Percentiles rank a stretch among this genome's conserved stretches.
phyloP scores from a whole-genome alignment of 176 grass and related monocot genomes.

The Oryza brachyantha region DNA sequence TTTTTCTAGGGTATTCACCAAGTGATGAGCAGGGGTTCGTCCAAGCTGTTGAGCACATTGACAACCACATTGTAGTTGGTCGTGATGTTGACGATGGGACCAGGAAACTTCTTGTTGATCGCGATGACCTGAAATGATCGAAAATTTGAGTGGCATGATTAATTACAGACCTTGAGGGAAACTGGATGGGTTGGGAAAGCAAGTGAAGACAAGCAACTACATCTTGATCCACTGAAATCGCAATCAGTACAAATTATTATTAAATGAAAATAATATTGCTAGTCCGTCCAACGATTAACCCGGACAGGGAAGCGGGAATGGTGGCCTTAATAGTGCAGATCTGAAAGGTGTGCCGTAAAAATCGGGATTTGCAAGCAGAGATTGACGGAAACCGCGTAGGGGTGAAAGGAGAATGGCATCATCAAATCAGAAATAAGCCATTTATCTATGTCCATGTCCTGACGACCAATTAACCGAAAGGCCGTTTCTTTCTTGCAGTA shows the following conservation, averaged over 20 bases:
- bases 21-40: constrained; percentile 79
- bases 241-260: too few species aligned
- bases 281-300: too few species aligned
- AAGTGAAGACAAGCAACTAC: too few species aligned
- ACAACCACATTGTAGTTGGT: constrained; percentile 83
- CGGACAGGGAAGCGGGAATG: too few species aligned
- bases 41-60: constrained; percentile 90
- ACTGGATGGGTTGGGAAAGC: background rate
- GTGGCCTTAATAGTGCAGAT: too few species aligned
- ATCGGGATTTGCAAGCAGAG: background rate
- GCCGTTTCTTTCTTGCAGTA: too few species aligned
- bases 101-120: constrained; percentile 80
- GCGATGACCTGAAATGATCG: constrained; percentile 66
- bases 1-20: constrained; percentile 41
- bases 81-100: constrained; percentile 66
- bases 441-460: too few species aligned
- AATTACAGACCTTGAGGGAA: background rate
- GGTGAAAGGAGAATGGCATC: too few species aligned
- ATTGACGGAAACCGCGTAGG: background rate
- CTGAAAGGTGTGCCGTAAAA: background rate
- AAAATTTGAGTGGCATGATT: background rate
- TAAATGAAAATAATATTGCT: too few species aligned
- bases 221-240: too few species aligned
- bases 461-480: background rate
- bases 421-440: too few species aligned